Base-by-base conservation (phyloP, 2,329 filamentous ascomycete genomes). In the Aspergillus viridinutans region DNA sequence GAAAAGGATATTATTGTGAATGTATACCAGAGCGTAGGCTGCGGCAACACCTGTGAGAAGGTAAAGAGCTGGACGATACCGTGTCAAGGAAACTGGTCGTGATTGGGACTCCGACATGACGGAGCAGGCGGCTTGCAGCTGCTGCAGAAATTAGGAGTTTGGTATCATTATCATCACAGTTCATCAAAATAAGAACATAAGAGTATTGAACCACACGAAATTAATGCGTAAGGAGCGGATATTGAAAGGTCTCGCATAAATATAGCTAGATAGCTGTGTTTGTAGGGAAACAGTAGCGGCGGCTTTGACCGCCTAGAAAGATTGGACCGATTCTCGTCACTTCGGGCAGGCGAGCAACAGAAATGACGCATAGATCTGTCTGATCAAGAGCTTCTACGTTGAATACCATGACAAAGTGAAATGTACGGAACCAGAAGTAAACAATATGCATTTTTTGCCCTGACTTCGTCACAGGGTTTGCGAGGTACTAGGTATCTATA, bases 11-110 rank as follows among this genome's bases (percentile, higher is more conserved):
- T 69, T 65, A 54, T 70, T 72, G 54, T 71, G 73, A 25, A 76
- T 69, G 43, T 75, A 74, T 14, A 76, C 64, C 40, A 78, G 60
- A n/a, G 74, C 74, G 57, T 74, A 76, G 17, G 76, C 71, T 35
- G 74, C 72, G 43, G 72, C 73, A 42, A 76, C 67, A 9, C 75
- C 75, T 40, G 75, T 72, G 42, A 76, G 66, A n/a, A 76, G 64
- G 64, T 75, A 76, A 25, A 77, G 64, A 32, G 72, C 62, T 26
- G 75, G 75, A 52, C 74, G 74, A 54, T 76, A 76, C 54, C 72
- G 74, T 54, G 72, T 57, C 49, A 75, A 56, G 50, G 69, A 70
- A 26, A 68, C 62, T 55, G 71, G 67, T 49, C 66, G 64, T 28
- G 72, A 61, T 52, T 63, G 66, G 49, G 67, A 55, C 54, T 69